These are phyloP conservation scores for Ascochyta viciae-villosae DNA, from an alignment of 2,329 filamentous ascomycete species.

Conservation along the genomic window DNA sequence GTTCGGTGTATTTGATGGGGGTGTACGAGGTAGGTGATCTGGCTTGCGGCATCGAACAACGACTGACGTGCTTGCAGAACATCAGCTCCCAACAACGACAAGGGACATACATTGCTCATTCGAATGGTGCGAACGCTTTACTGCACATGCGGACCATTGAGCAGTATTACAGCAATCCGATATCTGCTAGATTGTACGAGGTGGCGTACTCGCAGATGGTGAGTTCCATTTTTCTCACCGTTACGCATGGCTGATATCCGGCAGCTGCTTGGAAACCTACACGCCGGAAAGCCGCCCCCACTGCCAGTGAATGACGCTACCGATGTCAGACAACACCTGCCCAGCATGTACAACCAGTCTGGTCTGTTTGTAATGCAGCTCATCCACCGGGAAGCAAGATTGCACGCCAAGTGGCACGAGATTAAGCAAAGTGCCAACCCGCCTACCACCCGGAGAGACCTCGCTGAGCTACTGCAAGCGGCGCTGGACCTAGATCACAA, in stretches of 20 bases:
- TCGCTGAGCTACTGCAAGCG: constrained; percentile 30
- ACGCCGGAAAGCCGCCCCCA: constrained; percentile 32
- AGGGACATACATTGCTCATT: constrained; percentile 35
- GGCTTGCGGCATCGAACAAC: no score
- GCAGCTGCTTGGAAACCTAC: constrained; percentile 38
- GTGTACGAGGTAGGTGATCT: constrained; percentile 33
- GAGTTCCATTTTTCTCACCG: constrained; percentile 2
- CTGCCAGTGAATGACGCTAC: constrained; percentile 29
- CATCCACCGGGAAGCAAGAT: constrained; percentile 30
- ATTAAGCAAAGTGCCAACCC: constrained; percentile 26
- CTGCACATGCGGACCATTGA: constrained; percentile 36
- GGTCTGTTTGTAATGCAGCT: constrained; percentile 33
- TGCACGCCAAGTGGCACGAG: constrained; percentile 40
- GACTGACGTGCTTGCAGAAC: constrained; percentile 23
- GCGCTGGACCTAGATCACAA: constrained; percentile 35
- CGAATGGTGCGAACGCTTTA: constrained; percentile 38
- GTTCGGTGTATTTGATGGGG: constrained; percentile 39
- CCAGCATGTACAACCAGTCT: constrained; percentile 29
- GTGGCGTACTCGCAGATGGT: constrained; percentile 38
- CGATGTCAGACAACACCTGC: constrained; percentile 20
- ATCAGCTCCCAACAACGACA: constrained; percentile 28
- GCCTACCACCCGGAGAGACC: constrained; percentile 26
- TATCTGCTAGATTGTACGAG: constrained; percentile 39
- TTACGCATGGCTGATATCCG: constrained; percentile 21
- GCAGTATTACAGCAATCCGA: constrained; percentile 31